Evolutionary conservation across 2,329 filamentous ascomycete genomes (phyloP), one percentile per base, ranked within the genome.

Genomic region (Phoma sp.): DNA sequence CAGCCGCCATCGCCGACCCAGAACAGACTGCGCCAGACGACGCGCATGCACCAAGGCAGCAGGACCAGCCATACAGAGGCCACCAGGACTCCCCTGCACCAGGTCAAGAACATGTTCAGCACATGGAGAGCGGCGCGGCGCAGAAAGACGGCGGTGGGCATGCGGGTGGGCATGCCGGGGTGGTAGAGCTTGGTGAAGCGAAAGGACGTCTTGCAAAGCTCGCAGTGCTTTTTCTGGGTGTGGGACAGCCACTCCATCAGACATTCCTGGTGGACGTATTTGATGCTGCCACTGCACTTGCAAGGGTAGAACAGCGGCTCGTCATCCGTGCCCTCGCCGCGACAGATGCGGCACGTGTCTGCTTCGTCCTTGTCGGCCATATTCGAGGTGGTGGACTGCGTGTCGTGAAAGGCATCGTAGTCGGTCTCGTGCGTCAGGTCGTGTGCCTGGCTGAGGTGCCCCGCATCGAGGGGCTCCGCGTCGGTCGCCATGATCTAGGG

Each of bases 211-310:
- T 99, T 99, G 86, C 95, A 99, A 32, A 99, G 87, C 80, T 99
- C 95, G 82, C 96, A 99, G 81, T 99, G 91, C 77, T 98, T 98
- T 85, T 99, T 99, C 75, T 99, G 93, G 1, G 95, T 98, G 76
- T 99, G 96, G 44, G 92, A 94, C 21, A 99, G 83, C 95, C 95
- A 99, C 77, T 98, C 93, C 89, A 99, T 96, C 77, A 99, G 80
- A 75, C 95, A 99, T 74, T 96, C 91, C 77, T 99, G 95, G 75
- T 99, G 95, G 58, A 99, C 95, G 71, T 90, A 96, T 80, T 96
- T 97, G 80, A 99, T 99, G 78, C 94, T 98, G 53, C 95, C 95
- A 72, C 92, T 97, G 80, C 95, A 99, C 81, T 97, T 97, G 87
- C 95, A 99, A 6, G 95, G 95, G 73, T 96, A 95, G 80, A 96